Evolutionary conservation across 148 eudicot species (phyloP).

Genomic region (Hydrangea macrophylla): DNA sequence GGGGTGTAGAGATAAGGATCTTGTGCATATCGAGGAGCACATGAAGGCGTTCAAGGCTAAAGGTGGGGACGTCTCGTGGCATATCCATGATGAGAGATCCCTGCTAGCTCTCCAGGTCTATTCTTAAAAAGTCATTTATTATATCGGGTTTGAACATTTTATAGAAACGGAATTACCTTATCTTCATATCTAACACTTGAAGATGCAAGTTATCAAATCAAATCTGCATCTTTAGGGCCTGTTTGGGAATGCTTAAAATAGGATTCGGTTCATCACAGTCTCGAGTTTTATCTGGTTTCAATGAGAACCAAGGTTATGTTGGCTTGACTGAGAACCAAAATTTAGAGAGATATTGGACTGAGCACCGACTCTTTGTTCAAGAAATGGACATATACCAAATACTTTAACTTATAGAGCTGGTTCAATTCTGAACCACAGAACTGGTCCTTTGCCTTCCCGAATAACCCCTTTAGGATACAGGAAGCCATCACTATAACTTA

Average conservation of each 20-base stretch:
- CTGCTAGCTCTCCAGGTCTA: conserved; percentile 89
- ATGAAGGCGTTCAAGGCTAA: conserved; percentile 83
- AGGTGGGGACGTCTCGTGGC: conserved; percentile 97
- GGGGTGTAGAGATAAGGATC: conserved; percentile 98
- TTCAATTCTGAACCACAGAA: too few relatives aligned
- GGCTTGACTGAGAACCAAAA: too few relatives aligned
- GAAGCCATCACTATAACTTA: neutral
- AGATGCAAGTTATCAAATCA: neutral
- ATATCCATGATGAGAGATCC: conserved; percentile 94
- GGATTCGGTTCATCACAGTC: too few relatives aligned
- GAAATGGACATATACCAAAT: too few relatives aligned
- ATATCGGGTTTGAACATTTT: neutral
- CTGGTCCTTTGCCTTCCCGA: too few relatives aligned
- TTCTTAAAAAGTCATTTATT: conserved; percentile 4
- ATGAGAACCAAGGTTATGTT: too few relatives aligned
- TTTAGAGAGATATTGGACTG: too few relatives aligned
- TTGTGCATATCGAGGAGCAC: conserved; percentile 95
- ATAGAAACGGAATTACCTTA: neutral
- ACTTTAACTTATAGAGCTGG: too few relatives aligned
- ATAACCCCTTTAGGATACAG: neutral
- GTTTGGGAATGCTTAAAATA: too few relatives aligned
- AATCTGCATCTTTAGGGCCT: too few relatives aligned
- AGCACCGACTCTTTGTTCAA: too few relatives aligned
- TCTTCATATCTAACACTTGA: neutral
- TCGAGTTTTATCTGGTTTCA: too few relatives aligned